Base-by-base conservation (phyloP, 1,139 yeast species). In the Starmera stellimalicola region DNA sequence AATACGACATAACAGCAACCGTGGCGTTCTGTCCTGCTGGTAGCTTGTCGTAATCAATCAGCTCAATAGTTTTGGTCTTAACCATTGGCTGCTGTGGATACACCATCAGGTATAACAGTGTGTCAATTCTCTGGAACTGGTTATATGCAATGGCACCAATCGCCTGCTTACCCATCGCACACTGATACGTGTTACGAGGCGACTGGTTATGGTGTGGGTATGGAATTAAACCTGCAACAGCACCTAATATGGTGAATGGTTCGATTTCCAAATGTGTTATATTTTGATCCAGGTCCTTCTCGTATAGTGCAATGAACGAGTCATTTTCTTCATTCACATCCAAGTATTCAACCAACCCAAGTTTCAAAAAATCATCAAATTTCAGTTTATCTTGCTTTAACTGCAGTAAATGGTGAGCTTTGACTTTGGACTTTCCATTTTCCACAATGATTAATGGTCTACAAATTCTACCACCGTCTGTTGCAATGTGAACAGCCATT, bases 91-190 rank as follows among this genome's bases (percentile, higher is more conserved):
- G 96, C 60, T 91, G 97, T 7, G 99, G 99, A 55, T 93, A 91
- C 14, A 88, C 95, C 95, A 91, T 84, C 47, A 91, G 68, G 55
- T 91, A 91, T 44, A 93, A 65, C 50, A 91, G 63, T 1, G 99
- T 93, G 54, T 91, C 99, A 47, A 91, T 91, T 60, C 99, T 77
- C 55, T 87, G 74, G 62, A 91, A 83, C 60, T 91, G 98, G 58
- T 91, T 91, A 58, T 91, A 91, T 18, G 94, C 96, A 60, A 93
- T 93, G 7, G 97, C 97, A 45, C 99, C 99, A 59, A 91, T 91
- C 16, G 98, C 98, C 64, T 91, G 99, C 65, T 91, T 91, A 76
- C 98, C 98, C 98, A 91, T 91, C 57, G 98, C 98, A 73, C 96
- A 91, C 65, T 91, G 98, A 64, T 91, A 91, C 0, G 98, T 91